A percentile compares a stretch with the other conserved stretches of the same genome.
These are phyloP conservation scores for Corynascus novoguineensis DNA, from an alignment of 495 filamentous ascomycete species.

Conservation along the genomic window DNA sequence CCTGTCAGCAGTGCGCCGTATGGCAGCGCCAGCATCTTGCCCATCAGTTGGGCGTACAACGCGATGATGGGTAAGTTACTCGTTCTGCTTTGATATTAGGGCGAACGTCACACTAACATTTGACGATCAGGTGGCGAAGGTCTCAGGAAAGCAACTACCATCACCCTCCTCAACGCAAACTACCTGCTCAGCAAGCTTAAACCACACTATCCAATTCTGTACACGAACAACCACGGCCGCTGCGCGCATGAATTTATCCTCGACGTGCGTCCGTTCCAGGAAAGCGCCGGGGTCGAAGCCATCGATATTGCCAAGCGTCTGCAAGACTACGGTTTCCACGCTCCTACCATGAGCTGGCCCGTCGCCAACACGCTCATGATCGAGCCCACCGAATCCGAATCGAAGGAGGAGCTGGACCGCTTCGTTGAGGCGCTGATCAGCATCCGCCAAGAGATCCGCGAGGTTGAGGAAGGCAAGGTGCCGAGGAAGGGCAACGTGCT, in stretches of 20 bases:
- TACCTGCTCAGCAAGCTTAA: slow-evolving; percentile 93
- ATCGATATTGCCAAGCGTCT: slow-evolving; percentile 97
- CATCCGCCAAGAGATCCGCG: slow-evolving; percentile 81
- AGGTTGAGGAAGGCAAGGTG: slow-evolving; percentile 73
- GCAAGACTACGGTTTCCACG: slow-evolving; percentile 98
- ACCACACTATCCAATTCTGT: slow-evolving; percentile 83
- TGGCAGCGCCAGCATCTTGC: slow-evolving; percentile 89
- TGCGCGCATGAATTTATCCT: slow-evolving; percentile 99
- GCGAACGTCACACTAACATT: slow-evolving; percentile 27
- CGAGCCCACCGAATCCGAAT: slow-evolving; percentile 94
- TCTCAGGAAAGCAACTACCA: slow-evolving; percentile 89
- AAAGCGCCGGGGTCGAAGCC: slow-evolving; percentile 79
- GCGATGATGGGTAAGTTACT: slow-evolving; percentile 75
- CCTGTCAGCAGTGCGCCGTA: slow-evolving; percentile 84
- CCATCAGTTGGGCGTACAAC: slow-evolving; percentile 97
- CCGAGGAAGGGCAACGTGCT: slow-evolving; percentile 82
- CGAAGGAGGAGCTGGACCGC: slow-evolving; percentile 86
- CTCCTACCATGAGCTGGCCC: slow-evolving; percentile 97
- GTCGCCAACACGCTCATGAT: slow-evolving; percentile 98
- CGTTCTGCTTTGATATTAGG: neutral
- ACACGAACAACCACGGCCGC: slow-evolving; percentile 80
- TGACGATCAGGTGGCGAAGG: slow-evolving; percentile 56
- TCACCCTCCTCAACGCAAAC: slow-evolving; percentile 93
- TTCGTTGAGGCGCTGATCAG: slow-evolving; percentile 90
- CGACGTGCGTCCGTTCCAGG: slow-evolving; percentile 81